A percentile compares a stretch with the other conserved stretches of the same genome.
These are phyloP conservation scores for Eucalyptus sp. DNA, from an alignment of 345 rosid genomes.

Conservation along the genomic window DNA sequence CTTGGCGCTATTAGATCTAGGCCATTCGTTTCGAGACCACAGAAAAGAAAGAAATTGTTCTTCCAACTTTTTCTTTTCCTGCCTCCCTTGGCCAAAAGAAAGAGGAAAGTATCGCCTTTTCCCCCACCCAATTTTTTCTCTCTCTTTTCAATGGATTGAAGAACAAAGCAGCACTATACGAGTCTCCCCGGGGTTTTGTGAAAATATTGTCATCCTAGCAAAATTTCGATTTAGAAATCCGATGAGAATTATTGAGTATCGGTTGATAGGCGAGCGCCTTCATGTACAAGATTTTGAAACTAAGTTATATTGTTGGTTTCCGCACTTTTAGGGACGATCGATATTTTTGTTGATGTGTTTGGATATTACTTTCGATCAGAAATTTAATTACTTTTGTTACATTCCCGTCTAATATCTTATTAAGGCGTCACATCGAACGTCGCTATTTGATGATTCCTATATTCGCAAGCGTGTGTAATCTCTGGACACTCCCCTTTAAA, in stretches of 20 bases:
- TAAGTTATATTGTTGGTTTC: neutral
- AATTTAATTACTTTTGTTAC: neutral
- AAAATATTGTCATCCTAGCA: neutral
- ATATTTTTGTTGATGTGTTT: neutral
- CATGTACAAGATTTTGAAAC: neutral
- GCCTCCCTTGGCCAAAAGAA: neutral
- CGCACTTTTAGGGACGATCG: neutral
- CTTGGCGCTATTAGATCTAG: neutral
- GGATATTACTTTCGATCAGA: neutral
- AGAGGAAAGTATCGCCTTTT: neutral
- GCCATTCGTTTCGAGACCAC: neutral
- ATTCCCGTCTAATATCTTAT: neutral
- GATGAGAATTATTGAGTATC: neutral
- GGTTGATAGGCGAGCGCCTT: too few relatives aligned
- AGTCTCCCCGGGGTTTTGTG: neutral
- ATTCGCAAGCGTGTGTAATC: accelerated
- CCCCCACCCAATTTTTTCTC: neutral
- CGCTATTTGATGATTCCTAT: neutral
- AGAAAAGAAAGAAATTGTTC: neutral
- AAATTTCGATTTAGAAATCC: neutral
- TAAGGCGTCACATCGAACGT: too few relatives aligned
- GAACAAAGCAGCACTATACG: neutral
- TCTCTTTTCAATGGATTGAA: neutral
- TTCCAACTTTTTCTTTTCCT: neutral
- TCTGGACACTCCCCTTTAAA: neutral